A percentile compares a stretch with the other conserved stretches of the same genome.
Conservation (phyloP, 345 rosid genomes). For the Euphorbia peplus region DNA sequence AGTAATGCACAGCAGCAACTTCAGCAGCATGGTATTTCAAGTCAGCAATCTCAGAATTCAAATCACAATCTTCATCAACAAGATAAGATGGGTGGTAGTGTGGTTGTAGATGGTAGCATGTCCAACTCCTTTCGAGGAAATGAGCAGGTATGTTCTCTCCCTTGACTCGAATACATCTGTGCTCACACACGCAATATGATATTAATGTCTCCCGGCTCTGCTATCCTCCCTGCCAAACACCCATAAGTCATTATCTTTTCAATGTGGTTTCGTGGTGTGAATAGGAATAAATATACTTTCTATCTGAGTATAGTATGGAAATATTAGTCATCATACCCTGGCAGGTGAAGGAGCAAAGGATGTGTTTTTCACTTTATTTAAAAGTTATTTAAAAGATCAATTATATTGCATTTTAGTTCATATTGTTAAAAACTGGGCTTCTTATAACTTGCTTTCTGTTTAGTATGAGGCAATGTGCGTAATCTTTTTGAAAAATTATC, state of each 20-base stretch:
- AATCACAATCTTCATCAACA: constrained; percentile 71
- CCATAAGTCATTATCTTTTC: neutral
- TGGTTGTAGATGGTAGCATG: constrained; percentile 72
- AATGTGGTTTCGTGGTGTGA: neutral
- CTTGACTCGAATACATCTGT: neutral
- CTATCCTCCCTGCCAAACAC: neutral
- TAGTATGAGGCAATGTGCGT: neutral
- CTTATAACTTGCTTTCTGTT: neutral
- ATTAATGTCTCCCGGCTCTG: neutral
- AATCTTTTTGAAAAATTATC: constrained; percentile 8
- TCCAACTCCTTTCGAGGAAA: constrained; percentile 93
- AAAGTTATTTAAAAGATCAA: neutral
- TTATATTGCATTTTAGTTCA: neutral
- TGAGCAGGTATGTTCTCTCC: constrained; percentile 75
- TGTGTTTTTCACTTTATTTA: neutral
- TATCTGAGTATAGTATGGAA: neutral
- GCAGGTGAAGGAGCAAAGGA: neutral
- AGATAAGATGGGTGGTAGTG: constrained; percentile 84
- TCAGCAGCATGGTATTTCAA: constrained; percentile 59
- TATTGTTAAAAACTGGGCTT: neutral
- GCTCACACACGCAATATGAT: neutral
- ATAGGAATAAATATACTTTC: neutral
- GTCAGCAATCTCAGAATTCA: constrained; percentile 73
- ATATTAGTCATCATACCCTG: neutral
- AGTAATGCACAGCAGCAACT: constrained; percentile 51